Percentiles rank a stretch among this genome's conserved stretches.
Conservation (phyloP, 2,329 filamentous ascomycete species). For the Calycina herbarum region DNA sequence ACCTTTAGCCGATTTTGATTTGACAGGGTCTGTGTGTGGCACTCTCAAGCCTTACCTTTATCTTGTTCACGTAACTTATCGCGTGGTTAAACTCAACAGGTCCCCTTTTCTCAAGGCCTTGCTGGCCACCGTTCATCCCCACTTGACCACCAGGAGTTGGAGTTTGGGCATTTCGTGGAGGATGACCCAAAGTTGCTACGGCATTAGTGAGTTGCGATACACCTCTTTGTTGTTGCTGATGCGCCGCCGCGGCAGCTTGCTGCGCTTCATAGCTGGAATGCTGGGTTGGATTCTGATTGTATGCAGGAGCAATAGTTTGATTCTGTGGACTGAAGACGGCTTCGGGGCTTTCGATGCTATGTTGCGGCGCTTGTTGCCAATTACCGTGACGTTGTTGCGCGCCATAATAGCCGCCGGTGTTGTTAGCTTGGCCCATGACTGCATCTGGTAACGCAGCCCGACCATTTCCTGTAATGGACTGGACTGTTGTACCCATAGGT, state of each 20-base stretch:
- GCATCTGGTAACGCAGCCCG: conserved; percentile 45
- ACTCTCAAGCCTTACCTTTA: conserved; percentile 66
- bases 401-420: conserved; percentile 43
- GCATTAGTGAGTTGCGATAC: conserved; percentile 67
- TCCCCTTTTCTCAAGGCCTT: conserved; percentile 77
- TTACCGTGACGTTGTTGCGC: conserved; percentile 40
- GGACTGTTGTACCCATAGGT: conserved; percentile 93
- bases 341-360: conserved; percentile 63
- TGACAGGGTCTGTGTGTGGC: background rate
- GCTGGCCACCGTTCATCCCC: conserved; percentile 59
- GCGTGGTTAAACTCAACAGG: conserved; percentile 99
- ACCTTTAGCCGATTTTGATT: background rate
- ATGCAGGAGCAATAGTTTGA: conserved; percentile 49
- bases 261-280: conserved; percentile 42
- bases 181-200: conserved; percentile 44
- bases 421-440: conserved; percentile 27
- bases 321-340: conserved; percentile 59
- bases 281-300: conserved; percentile 45
- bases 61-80: conserved; percentile 99
- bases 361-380: conserved; percentile 57
- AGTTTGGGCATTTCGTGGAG: conserved; percentile 56
- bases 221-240: conserved; percentile 65
- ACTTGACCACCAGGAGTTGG: conserved; percentile 58
- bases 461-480: conserved; percentile 67
- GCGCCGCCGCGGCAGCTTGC: conserved; percentile 42